These are phyloP conservation scores for Pseudopyrenochaeta lycopersici DNA, from an alignment of 2,329 filamentous ascomycete species.

Conservation along the genomic window DNA sequence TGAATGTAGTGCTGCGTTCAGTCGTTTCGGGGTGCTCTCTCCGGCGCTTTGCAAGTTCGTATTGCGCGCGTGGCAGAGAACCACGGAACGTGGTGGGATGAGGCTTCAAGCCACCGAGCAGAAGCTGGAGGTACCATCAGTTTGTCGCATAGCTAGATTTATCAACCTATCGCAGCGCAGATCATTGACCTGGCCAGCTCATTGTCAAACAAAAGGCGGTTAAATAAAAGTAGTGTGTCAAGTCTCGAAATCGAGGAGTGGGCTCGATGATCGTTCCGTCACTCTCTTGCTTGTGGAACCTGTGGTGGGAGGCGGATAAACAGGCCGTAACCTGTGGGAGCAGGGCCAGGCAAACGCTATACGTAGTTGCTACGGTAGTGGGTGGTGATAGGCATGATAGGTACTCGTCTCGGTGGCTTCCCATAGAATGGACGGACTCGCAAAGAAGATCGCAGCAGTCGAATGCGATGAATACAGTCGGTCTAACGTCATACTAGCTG, in stretches of 20 bases:
- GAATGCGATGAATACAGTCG: constrained; percentile 4
- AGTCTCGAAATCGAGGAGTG: not conserved
- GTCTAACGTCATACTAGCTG: not conserved
- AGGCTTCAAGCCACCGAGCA: not conserved
- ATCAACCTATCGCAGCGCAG: constrained; percentile 1
- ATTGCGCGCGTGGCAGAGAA: not conserved
- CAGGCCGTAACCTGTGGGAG: not conserved
- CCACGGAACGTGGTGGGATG: not conserved
- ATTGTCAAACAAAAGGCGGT: not conserved
- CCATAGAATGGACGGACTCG: not conserved
- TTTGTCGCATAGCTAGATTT: not conserved
- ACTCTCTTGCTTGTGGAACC: not conserved
- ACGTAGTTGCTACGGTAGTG: not conserved
- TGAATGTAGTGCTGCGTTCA: constrained; percentile 8
- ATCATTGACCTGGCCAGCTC: not conserved
- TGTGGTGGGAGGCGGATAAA: not conserved
- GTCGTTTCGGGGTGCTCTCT: constrained; percentile 8
- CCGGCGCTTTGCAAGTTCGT: not conserved
- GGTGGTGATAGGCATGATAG: not conserved
- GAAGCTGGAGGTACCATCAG: not conserved
- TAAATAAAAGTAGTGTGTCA: not conserved
- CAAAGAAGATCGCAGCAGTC: not conserved
- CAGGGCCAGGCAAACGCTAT: not conserved
- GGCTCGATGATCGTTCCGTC: no score
- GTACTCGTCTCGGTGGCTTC: not conserved